Evolutionary conservation across 2,329 filamentous ascomycete species (phyloP), one percentile per base, ranked within the genome.

Genomic region (Geosmithia flava): DNA sequence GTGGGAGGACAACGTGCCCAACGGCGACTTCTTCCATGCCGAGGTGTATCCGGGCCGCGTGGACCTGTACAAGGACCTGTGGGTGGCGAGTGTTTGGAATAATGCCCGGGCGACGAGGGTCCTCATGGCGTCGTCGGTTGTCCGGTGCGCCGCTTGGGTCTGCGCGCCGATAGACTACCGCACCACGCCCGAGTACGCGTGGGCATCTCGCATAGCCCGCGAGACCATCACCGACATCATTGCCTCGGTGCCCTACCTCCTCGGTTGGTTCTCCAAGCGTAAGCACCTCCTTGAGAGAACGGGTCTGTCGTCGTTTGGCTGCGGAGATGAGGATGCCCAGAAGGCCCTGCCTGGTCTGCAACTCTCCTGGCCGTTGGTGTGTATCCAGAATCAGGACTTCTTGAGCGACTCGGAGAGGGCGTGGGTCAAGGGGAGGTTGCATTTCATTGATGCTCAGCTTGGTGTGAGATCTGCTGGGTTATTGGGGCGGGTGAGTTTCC

Each of bases 21-120:
- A 67, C 43, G 71, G 70, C 20, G 71, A 80, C 58, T 76, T 76
- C 53, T 54, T 63, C 20, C 65, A 66, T 49, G 71, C 75, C 2
- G 76, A 79, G 52, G 74, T 79, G 0, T 82, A 72, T 54, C 78
- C 78, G 0, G 79, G 79, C 2, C 69, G 74, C 16, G 71, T 82
- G 20, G 78, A 83, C 55, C 66, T 75, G 5, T 82, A 80, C 56
- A 62, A 65, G 20, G 77, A 82, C 58, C 65, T 80, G 43, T 80
- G 72, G 68, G 71, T 78, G 42, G 72, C 72, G n/a, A 73, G 68
- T 50, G 64, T 78, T 8, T 77, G 73, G 71, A 81, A 81, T 57
- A 64, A 76, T 61, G 64, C 69, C 50, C 67, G 78, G 16, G 68
- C 73, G 16, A 68, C 71, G 7, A 68, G 79, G 2, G 65, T 82